phyloP scores from a whole-genome alignment of 192 early-diverging fungal species.

The Entomortierella parvispora region DNA sequence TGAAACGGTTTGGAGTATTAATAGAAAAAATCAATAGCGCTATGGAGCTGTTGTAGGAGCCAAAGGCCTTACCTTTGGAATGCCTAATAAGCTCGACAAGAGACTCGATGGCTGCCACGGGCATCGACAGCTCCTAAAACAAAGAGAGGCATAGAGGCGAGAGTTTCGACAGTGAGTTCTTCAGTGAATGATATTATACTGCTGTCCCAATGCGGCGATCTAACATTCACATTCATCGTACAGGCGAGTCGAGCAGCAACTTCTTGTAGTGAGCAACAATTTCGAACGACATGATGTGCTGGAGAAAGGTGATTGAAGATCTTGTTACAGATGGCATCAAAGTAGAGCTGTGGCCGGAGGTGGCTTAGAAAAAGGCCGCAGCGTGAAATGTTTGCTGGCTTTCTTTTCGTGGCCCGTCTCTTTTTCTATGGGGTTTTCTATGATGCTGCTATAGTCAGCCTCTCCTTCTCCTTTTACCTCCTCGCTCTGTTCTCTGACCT shows the following conservation, averaged over 20 bases:
- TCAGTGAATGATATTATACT: too few relatives aligned
- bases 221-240: conserved; percentile 1
- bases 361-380: too few relatives aligned
- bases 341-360: too few relatives aligned
- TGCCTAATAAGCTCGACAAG: conserved; percentile 74
- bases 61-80: conserved; percentile 54
- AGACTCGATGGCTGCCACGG: conserved; percentile 79
- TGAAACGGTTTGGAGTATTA: background rate
- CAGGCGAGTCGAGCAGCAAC: conserved; percentile 38
- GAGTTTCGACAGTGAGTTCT: background rate
- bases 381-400: too few relatives aligned
- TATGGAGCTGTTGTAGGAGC: background rate
- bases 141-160: background rate
- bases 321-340: too few relatives aligned
- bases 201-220: too few relatives aligned
- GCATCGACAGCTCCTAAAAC: conserved; percentile 73
- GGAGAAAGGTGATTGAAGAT: background rate
- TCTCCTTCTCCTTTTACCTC: too few relatives aligned
- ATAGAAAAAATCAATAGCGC: conserved; percentile 3
- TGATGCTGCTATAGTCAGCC: too few relatives aligned
- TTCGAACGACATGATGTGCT: conserved; percentile 32
- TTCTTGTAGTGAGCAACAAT: conserved; percentile 48
- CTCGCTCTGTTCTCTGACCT: too few relatives aligned
- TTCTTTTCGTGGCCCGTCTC: too few relatives aligned
- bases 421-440: too few relatives aligned